Conservation (phyloP, 116 monocot species). For the Phalaenopsis hybrid region DNA sequence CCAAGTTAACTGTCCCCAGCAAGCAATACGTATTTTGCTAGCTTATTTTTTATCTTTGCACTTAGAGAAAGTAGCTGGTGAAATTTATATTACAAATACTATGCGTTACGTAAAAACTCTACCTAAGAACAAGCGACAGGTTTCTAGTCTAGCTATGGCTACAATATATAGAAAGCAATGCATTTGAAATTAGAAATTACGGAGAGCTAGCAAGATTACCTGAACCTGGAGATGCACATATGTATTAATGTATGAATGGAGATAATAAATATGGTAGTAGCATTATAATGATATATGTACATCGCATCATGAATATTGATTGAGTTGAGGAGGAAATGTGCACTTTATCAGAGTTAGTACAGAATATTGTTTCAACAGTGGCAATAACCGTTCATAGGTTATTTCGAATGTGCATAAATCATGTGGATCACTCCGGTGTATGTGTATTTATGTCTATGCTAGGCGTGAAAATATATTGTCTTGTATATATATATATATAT, state of each 20-base stretch:
- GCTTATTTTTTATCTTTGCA: not conserved
- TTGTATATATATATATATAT: too few relatives aligned
- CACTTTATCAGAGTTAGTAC: not conserved
- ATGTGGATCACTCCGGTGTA: too few relatives aligned
- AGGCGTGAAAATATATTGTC: too few relatives aligned
- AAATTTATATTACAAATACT: not conserved
- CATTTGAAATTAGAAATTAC: too few relatives aligned
- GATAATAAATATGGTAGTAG: not conserved
- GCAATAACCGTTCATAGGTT: not conserved
- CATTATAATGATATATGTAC: not conserved
- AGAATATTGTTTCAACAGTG: not conserved
- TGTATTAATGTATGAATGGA: not conserved
- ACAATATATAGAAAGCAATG: too few relatives aligned
- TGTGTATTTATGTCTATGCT: too few relatives aligned
- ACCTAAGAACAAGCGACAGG: not conserved
- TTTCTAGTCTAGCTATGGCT: not conserved
- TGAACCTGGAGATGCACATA: not conserved
- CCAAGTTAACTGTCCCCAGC: not conserved
- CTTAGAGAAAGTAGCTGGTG: not conserved
- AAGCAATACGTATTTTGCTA: not conserved
- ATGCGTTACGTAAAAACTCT: constrained; percentile 4
- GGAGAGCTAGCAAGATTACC: not conserved
- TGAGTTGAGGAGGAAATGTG: not conserved
- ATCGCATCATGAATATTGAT: not conserved
- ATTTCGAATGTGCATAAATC: too few relatives aligned